Percentiles rank a stretch among this genome's conserved stretches.
Conservation (phyloP, 2,329 filamentous ascomycete genomes). For the Fusarium chlamydosporum region DNA sequence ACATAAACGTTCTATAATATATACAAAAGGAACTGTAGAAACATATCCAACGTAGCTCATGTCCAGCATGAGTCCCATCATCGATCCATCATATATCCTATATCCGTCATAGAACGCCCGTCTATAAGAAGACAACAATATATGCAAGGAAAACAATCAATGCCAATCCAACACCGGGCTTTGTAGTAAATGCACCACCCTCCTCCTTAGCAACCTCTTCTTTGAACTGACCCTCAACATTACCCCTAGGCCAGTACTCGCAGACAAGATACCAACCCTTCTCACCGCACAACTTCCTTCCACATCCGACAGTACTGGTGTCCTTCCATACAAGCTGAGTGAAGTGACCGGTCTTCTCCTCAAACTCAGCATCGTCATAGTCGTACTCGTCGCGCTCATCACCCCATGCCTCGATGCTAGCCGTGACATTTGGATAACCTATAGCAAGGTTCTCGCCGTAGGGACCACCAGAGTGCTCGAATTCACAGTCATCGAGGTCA, state of each 20-base stretch:
- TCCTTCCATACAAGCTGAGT: constrained; percentile 80
- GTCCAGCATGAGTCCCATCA: constrained; percentile 34
- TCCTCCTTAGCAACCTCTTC: constrained; percentile 54
- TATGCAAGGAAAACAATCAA: constrained; percentile 38
- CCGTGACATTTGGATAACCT: constrained; percentile 72
- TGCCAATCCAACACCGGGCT: constrained; percentile 31
- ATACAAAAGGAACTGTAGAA: constrained; percentile 17
- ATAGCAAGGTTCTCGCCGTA: constrained; percentile 82
- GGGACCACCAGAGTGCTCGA: constrained; percentile 71
- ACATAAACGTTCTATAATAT: constrained; percentile 7
- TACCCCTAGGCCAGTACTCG: constrained; percentile 78
- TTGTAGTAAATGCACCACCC: constrained; percentile 29
- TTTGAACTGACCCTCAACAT: constrained; percentile 68
- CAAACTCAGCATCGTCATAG: constrained; percentile 70
- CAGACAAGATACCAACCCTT: constrained; percentile 77
- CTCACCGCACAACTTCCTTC: constrained; percentile 58
- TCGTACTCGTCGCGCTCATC: constrained; percentile 67
- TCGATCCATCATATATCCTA: constrained; percentile 9
- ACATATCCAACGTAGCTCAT: constrained; percentile 18
- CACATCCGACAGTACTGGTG: constrained; percentile 72
- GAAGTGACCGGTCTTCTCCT: constrained; percentile 75
- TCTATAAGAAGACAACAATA: constrained; percentile 33
- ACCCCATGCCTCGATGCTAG: constrained; percentile 76
- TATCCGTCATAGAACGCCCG: not conserved
- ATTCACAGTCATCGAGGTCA: constrained; percentile 58